Evolutionary conservation across 2,329 filamentous ascomycete genomes (phyloP).

Genomic region (Beauveria australis): DNA sequence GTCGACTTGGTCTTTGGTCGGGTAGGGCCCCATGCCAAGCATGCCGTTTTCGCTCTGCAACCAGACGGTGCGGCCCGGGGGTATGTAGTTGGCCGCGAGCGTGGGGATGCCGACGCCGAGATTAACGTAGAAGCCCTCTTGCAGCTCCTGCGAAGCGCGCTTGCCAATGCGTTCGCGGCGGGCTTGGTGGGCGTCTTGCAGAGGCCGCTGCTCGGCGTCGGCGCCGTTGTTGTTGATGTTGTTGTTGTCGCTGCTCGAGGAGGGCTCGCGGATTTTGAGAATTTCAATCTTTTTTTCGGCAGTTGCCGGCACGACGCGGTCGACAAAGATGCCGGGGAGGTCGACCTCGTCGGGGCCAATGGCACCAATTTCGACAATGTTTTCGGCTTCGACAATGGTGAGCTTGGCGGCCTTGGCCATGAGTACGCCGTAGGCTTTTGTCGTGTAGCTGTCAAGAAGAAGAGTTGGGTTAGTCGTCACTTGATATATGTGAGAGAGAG

Average conservation of each 20-base stretch:
- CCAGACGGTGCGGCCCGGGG: slow-evolving; percentile 63
- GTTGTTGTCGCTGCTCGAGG: too few relatives aligned
- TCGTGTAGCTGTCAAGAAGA: slow-evolving; percentile 47
- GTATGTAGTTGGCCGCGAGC: slow-evolving; percentile 69
- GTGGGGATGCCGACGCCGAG: slow-evolving; percentile 80
- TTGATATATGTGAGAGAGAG: background rate
- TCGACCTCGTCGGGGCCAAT: slow-evolving; percentile 69
- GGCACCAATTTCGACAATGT: slow-evolving; percentile 68
- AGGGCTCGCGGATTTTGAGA: slow-evolving; percentile 45
- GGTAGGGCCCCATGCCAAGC: slow-evolving; percentile 75
- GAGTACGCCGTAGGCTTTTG: slow-evolving; percentile 64
- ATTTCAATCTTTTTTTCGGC: slow-evolving; percentile 65
- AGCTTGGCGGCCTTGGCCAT: slow-evolving; percentile 75
- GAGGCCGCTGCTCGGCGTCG: too few relatives aligned
- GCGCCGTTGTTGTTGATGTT: slow-evolving; percentile 16
- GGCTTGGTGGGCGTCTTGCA: slow-evolving; percentile 36
- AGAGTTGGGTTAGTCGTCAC: background rate
- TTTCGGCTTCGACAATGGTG: slow-evolving; percentile 77
- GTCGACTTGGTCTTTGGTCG: slow-evolving; percentile 62
- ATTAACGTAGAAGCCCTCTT: slow-evolving; percentile 73
- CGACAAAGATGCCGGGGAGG: slow-evolving; percentile 74
- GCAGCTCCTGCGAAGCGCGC: slow-evolving; percentile 71
- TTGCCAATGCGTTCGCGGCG: slow-evolving; percentile 65
- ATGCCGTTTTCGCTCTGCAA: slow-evolving; percentile 84
- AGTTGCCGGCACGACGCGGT: slow-evolving; percentile 69